Evolutionary conservation across 2,329 filamentous ascomycete species (phyloP), one percentile per base, ranked within the genome.

Genomic region (Hymenoscyphus repandus): DNA sequence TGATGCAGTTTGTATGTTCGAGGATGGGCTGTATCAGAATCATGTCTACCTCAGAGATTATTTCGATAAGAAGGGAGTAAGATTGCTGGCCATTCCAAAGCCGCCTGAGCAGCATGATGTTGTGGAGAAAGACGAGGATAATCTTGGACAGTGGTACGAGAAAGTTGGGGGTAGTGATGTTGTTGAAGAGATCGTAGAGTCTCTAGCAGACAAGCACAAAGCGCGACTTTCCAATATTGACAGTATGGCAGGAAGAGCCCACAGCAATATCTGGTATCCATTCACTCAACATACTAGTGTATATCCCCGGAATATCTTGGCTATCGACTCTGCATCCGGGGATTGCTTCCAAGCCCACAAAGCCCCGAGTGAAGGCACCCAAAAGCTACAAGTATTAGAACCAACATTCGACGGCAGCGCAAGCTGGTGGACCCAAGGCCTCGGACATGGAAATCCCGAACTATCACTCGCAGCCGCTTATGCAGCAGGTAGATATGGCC

Each of bases 361-460:
- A 12, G 33, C 22, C 3, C 15, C 50, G 10, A 15, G 17, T 9
- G 48, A 15, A 20, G 13, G 10, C n/a, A 37, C n/a, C 30, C 30
- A 20, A 34, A 40, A n/a, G 38, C 47, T 50, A 44, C 62, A 5
- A 59, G 70, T 6, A 62, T 43, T 82, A 3, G 76, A 75, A 41
- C 77, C 87, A 1, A 84, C 86, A 0, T 90, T 93, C 49, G 90
- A 95, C 59, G 89, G 85, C 2, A 93, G 88, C 0, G 88, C 88
- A 1, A 92, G 88, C 0, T 95, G 90, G 89, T 95, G 90, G 89
- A 95, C 89, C 0, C 90, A 95, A 68, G 89, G 89, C 2, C 76
- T 95, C 0, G 89, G 90, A 1, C 90, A 95, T 58, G 86, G 83
- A 5, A 90, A 88, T 59, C 79, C 88, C 0, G 70, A 75, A 0